Evolutionary conservation across 345 rosid genomes (phyloP).

Genomic region (Eucalyptus leucophloia): DNA sequence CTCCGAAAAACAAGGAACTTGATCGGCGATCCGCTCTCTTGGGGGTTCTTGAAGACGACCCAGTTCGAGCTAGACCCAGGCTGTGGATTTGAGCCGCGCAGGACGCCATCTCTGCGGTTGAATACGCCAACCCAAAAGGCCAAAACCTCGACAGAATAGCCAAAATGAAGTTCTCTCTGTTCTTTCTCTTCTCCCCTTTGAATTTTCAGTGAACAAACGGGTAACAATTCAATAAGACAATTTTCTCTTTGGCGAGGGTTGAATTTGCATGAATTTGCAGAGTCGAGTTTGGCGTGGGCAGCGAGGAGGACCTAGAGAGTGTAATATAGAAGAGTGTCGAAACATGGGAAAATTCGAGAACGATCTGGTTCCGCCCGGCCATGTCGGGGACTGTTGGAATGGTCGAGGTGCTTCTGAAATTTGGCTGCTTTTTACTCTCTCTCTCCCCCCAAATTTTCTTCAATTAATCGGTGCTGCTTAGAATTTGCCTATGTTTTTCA

Average conservation of each 20-base stretch:
- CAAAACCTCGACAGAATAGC: background rate
- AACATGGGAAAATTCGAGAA: background rate
- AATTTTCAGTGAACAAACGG: background rate
- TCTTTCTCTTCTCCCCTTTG: background rate
- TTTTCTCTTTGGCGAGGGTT: background rate
- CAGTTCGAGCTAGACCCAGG: background rate
- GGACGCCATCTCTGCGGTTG: background rate
- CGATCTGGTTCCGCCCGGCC: background rate
- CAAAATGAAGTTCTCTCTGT: background rate
- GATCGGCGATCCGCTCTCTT: background rate
- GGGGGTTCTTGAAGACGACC: background rate
- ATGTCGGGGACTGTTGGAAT: background rate
- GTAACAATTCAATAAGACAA: rapidly evolving
- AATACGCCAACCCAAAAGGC: background rate
- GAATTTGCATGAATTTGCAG: background rate
- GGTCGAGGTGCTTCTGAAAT: background rate
- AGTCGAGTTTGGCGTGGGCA: background rate
- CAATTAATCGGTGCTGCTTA: background rate
- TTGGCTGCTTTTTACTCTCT: background rate
- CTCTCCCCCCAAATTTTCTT: background rate
- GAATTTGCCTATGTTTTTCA: background rate
- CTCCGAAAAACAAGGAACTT: background rate
- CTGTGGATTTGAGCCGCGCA: background rate
- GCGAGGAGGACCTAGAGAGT: background rate
- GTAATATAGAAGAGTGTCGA: background rate